Conservation (phyloP, 345 rosid genomes). For the Gossypium rotundifolium region DNA sequence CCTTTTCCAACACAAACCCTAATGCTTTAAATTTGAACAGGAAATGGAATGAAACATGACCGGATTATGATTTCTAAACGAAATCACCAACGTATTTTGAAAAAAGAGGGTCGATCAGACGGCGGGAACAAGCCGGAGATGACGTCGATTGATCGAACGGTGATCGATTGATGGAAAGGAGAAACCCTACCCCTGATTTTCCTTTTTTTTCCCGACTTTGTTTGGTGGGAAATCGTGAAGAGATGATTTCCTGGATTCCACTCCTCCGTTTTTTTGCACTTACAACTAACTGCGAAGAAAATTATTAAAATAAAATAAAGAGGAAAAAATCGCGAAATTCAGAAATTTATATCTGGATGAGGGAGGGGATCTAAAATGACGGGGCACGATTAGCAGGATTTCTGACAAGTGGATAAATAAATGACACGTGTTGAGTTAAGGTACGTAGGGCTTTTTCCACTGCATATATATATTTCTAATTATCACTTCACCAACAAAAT, state of each 20-base stretch:
- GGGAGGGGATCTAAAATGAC: slow-evolving; percentile 14
- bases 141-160: neutral
- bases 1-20: slow-evolving; percentile 21
- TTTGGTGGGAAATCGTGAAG: slow-evolving; percentile 25
- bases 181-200: slow-evolving; percentile 13
- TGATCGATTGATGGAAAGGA: neutral
- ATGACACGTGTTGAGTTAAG: slow-evolving; percentile 19
- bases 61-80: slow-evolving; percentile 15
- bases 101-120: slow-evolving; percentile 15
- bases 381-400: neutral
- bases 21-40: slow-evolving; percentile 30
- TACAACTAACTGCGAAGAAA: slow-evolving; percentile 19
- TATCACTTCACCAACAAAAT: too few relatives aligned
- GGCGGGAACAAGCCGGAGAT: slow-evolving; percentile 17
- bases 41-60: slow-evolving; percentile 15
- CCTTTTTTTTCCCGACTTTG: slow-evolving; percentile 1
- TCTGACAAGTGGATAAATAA: neutral
- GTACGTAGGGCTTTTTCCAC: neutral
- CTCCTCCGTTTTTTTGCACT: slow-evolving; percentile 28
- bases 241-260: slow-evolving; percentile 26
- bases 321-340: neutral
- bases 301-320: neutral
- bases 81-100: slow-evolving; percentile 34
- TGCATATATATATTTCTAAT: too few relatives aligned
- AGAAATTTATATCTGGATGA: neutral